Conservation (phyloP, 1,284 basidiomycete species). For the Fistulinella cinereoalba region DNA sequence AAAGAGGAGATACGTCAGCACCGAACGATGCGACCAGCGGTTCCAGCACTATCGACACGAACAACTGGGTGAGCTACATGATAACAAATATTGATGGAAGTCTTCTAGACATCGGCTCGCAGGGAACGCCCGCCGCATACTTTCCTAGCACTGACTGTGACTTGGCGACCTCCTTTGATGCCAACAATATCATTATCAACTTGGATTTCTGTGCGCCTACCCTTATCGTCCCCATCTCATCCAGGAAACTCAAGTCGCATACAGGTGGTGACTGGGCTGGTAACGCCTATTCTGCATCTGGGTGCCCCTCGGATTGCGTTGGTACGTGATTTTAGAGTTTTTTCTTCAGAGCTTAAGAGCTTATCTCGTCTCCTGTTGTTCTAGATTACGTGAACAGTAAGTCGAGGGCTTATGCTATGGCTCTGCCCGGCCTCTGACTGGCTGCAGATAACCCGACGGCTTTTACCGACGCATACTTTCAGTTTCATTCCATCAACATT, state of each 20-base stretch:
- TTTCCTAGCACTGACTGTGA: slow-evolving; percentile 40
- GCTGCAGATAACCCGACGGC: slow-evolving; percentile 44
- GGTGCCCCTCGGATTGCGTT: slow-evolving; percentile 36
- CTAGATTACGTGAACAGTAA: slow-evolving; percentile 34
- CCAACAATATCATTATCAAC: slow-evolving; percentile 43
- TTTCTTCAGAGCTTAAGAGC: not conserved
- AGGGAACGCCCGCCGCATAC: slow-evolving; percentile 38
- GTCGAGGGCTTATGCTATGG: slow-evolving; percentile 5
- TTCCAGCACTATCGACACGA: slow-evolving; percentile 27
- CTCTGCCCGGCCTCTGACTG: not conserved
- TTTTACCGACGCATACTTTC: slow-evolving; percentile 53
- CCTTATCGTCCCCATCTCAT: not conserved
- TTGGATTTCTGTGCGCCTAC: slow-evolving; percentile 37
- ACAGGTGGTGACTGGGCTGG: slow-evolving; percentile 46
- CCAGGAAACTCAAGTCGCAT: not conserved
- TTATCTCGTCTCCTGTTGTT: not conserved
- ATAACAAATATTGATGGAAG: not conserved
- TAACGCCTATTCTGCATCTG: slow-evolving; percentile 31
- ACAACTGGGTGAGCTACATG: slow-evolving; percentile 30
- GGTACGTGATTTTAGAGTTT: slow-evolving; percentile 18
- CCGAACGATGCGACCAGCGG: slow-evolving; percentile 33
- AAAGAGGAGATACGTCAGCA: slow-evolving; percentile 27
- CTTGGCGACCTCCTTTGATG: slow-evolving; percentile 35
- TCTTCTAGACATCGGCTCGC: slow-evolving; percentile 11
- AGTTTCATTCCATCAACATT: slow-evolving; percentile 42